phyloP scores from a whole-genome alignment of 768 basidiomycete genomes.

The Tricholoma furcatifolium region DNA sequence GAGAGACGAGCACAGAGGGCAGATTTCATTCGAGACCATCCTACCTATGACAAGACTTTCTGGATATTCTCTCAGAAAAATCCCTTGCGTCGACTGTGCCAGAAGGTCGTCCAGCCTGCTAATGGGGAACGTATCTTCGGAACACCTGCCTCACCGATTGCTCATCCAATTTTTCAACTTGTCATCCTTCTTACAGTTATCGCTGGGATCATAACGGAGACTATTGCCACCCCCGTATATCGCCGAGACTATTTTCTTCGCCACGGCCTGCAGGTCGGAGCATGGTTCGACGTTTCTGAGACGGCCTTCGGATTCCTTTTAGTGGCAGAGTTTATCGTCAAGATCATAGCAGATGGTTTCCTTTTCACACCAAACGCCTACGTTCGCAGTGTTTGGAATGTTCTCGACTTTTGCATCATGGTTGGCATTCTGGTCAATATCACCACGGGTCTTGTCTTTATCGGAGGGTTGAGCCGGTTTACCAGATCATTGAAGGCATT shows the following conservation, averaged over 20 bases:
- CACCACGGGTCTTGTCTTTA: conserved; percentile 65
- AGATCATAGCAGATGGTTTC: conserved; percentile 91
- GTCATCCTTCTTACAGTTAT: conserved; percentile 74
- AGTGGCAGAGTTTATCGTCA: conserved; percentile 83
- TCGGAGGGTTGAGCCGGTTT: conserved; percentile 78
- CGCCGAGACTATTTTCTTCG: conserved; percentile 65
- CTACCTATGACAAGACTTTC: conserved; percentile 86
- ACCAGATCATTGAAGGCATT: conserved; percentile 87
- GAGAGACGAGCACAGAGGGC: conserved; percentile 77
- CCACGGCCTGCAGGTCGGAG: conserved; percentile 58
- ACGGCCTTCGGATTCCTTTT: conserved; percentile 67
- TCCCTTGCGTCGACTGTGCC: conserved; percentile 69
- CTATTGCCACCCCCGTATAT: conserved; percentile 81
- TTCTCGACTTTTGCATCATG: conserved; percentile 86
- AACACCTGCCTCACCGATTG: conserved; percentile 58
- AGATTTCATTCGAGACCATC: conserved; percentile 87
- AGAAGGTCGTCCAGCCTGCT: conserved; percentile 79
- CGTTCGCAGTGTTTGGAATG: conserved; percentile 88
- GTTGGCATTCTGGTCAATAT: conserved; percentile 74
- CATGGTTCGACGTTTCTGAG: conserved; percentile 91
- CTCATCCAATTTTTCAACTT: conserved; percentile 73
- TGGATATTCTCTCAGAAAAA: conserved; percentile 88
- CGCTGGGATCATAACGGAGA: conserved; percentile 79
- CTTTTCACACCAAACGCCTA: conserved; percentile 91
- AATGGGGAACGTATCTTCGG: conserved; percentile 89